Conservation (phyloP, 2,329 filamentous ascomycete species). For the Pseudogymnoascus sp. region DNA sequence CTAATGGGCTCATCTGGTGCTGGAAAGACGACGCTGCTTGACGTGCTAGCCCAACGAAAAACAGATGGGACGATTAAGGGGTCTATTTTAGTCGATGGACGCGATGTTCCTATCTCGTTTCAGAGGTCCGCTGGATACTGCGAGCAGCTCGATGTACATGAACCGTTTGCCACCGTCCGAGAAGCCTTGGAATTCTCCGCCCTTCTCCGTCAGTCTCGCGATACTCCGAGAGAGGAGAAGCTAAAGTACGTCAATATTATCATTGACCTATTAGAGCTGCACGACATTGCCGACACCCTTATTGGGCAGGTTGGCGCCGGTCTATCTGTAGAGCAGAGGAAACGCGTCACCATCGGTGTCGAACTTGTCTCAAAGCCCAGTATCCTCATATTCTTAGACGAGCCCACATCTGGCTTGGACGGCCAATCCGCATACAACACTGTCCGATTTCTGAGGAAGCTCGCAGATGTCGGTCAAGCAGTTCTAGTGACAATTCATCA, state of each 20-base stretch:
- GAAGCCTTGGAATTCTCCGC: conserved; percentile 85
- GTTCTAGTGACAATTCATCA: conserved; percentile 49
- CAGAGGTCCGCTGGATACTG: conserved; percentile 73
- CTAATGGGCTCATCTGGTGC: conserved; percentile 57
- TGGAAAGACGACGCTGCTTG: conserved; percentile 79
- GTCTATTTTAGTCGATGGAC: conserved; percentile 62
- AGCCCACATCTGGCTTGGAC: conserved; percentile 54
- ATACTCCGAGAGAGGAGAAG: conserved; percentile 66
- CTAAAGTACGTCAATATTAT: conserved; percentile 81
- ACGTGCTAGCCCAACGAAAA: conserved; percentile 74
- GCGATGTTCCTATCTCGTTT: conserved; percentile 68
- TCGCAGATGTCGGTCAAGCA: conserved; percentile 46
- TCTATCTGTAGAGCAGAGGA: conserved; percentile 53
- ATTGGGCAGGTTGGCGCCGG: conserved; percentile 55
- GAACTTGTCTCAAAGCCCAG: conserved; percentile 48
- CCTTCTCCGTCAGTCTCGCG: conserved; percentile 73
- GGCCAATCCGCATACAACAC: conserved; percentile 57
- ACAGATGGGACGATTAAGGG: conserved; percentile 84
- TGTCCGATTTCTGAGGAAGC: conserved; percentile 50
- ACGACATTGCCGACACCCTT: conserved; percentile 56
- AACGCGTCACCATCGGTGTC: conserved; percentile 53
- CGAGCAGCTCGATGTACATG: conserved; percentile 84
- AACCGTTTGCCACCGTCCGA: conserved; percentile 73
- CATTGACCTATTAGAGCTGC: conserved; percentile 50
- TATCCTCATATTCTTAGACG: conserved; percentile 53